Evolutionary conservation across 441 rosid species (phyloP).

Genomic region (Croton laevigatus): DNA sequence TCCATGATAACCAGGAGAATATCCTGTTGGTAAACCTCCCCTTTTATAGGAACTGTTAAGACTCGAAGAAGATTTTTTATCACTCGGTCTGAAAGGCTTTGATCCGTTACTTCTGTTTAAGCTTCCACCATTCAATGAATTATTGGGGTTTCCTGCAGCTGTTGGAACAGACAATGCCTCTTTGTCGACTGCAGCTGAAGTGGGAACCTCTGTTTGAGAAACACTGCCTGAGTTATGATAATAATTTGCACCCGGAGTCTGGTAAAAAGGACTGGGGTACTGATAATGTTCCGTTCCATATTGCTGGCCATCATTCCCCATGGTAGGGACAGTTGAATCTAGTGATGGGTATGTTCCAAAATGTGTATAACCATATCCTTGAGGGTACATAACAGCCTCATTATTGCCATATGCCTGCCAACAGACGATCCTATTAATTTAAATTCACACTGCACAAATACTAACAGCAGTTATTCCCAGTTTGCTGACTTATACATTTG

Average conservation of each 20-base stretch:
- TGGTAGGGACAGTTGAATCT: constrained; percentile 52
- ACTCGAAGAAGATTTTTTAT: constrained; percentile 42
- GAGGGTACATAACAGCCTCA: constrained; percentile 49
- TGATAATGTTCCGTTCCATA: constrained; percentile 75
- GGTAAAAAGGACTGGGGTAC: constrained; percentile 63
- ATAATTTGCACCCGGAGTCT: constrained; percentile 36
- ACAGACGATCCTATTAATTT: background rate
- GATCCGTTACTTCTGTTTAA: constrained; percentile 52
- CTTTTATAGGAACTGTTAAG: constrained; percentile 47
- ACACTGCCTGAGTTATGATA: constrained; percentile 34
- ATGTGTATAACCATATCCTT: constrained; percentile 55
- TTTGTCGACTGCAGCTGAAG: constrained; percentile 40
- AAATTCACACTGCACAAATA: background rate
- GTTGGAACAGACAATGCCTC: constrained; percentile 45
- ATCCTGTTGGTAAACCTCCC: constrained; percentile 38
- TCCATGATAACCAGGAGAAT: constrained; percentile 47
- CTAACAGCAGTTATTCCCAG: background rate
- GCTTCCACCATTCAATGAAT: constrained; percentile 35
- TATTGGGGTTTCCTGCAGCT: constrained; percentile 37
- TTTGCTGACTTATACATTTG: background rate
- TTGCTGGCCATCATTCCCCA: constrained; percentile 55
- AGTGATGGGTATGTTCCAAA: constrained; percentile 55
- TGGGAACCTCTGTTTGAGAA: constrained; percentile 43
- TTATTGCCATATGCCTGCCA: constrained; percentile 63
- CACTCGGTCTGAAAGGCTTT: constrained; percentile 41